Evolutionary conservation across 202 grass and related monocot genomes (phyloP), one percentile per base, ranked within the genome.

Genomic region (Schoenoplectus triqueter): DNA sequence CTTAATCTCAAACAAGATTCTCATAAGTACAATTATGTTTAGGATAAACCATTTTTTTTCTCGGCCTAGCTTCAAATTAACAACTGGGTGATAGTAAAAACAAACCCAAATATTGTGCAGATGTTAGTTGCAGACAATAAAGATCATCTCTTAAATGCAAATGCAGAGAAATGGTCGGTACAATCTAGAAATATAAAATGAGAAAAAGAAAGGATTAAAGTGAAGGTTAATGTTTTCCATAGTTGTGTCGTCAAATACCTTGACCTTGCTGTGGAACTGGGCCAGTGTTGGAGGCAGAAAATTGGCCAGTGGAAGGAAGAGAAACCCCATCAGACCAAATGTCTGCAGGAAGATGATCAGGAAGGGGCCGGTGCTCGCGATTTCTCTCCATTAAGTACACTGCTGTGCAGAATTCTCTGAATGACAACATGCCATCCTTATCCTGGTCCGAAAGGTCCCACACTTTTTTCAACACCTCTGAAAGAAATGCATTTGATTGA

Each of bases 361-460:
- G 97, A 88, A 99, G 93, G 79, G 89, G 88, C 42, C 70, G 85
- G 61, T 91, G 91, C 82, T 99, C 97, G 72, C 97, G 87, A 41
- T 92, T 86, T 81, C 97, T 92, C 90, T 99, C 93, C 93, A 99
- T 99, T 83, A 99, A 90, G 80, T 91, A 99, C 49, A 99, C 91
- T 71, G 97, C 97, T 66, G 89, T 89, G 82, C 97, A 99, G 87
- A 99, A 99, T 90, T 99, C 97, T 81, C 81, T 88, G 63, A 99
- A 92, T 67, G 97, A 94, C 64, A 99, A 84, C 97, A 99, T 99
- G 64, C 97, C 87, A 57, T 99, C 97, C 78, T 99, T 99, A 92
- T 99, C 97, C 90, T 99, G 97, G 85, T 99, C 97, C 13, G 93
- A 99, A 81, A 99, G 93, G 62, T 99, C 97, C 97, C 97, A 99